phyloP scores from a whole-genome alignment of 306 rosid genomes.

The Acacia melanoxylon region DNA sequence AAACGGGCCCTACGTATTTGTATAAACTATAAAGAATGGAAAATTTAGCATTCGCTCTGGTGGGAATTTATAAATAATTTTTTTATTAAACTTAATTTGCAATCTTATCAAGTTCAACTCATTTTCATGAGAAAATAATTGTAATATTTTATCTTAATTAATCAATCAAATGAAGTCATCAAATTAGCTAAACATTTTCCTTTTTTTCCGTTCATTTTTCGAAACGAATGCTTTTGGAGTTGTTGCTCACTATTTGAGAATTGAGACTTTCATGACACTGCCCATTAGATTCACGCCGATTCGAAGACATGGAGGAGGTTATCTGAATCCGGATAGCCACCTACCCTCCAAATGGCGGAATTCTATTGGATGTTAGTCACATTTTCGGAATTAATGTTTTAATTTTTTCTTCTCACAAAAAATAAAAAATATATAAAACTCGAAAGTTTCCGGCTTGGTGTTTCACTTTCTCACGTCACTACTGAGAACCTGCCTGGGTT shows the following conservation, averaged over 20 bases:
- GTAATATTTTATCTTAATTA: no score
- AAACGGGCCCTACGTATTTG: no score
- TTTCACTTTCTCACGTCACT: constrained; percentile 44
- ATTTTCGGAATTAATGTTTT: background rate
- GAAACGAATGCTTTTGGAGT: no score
- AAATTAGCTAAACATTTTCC: background rate
- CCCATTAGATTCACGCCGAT: constrained; percentile 18
- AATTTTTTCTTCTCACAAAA: background rate
- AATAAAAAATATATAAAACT: constrained; percentile 1
- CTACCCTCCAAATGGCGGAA: background rate
- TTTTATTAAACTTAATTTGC: no score
- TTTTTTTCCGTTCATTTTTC: background rate
- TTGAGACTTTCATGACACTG: background rate
- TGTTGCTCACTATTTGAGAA: background rate
- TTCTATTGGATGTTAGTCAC: background rate
- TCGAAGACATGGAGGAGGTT: background rate
- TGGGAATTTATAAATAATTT: no score
- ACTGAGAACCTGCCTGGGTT: constrained; percentile 5
- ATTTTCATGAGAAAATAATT: background rate
- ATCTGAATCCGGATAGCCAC: background rate
- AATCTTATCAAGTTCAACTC: background rate
- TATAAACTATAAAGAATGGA: no score
- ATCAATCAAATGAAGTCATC: background rate
- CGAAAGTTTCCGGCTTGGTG: constrained; percentile 19
- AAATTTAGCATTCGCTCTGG: no score